Evolutionary conservation across 805 yeast genomes (phyloP), one percentile per base, ranked within the genome.

Genomic region (Wickerhamomyces chambardii): DNA sequence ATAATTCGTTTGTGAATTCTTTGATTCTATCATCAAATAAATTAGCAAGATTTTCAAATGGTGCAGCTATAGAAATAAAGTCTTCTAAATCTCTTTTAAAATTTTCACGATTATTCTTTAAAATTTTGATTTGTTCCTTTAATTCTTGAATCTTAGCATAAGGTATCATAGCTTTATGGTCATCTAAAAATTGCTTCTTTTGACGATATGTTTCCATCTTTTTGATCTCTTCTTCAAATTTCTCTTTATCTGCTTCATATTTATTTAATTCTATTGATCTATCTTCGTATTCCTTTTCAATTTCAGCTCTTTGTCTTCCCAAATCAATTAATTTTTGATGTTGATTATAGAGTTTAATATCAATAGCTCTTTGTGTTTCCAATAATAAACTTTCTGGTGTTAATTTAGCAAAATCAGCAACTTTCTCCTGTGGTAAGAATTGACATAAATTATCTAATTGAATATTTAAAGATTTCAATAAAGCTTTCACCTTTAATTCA

Each of bases 341-440:
- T 33, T 65, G 66, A 2, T 56, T 57, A 4, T 75, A 53, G 43
- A 89, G 58, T 28, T 70, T 65, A 3, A 79, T 72, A 5, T 82
- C 84, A 24, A 86, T 72, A 1, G 96, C 86, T 39, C 90, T 62
- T 49, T 87, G 85, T 2, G 95, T 84, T 47, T 85, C 95, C 18
- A 64, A 48, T 11, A 92, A 63, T 8, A 90, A 60, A 40, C 76
- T 75, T 42, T 83, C 87, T 1, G 94, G 84, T 21, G 83, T 70
- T 44, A 85, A 61, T 3, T 80, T 73, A 0, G 97, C 95, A 63
- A 92, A 92, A 44, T 84, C 86, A 3, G 95, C 90, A 6, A 92
- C 97, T 40, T 94, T 68, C 48, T 90, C 97, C 53, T 92, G 99
- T 0, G 98, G 95, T 36, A 92, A 62, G 50, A 92, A 92, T 53